Evolutionary conservation across 495 filamentous ascomycete genomes (phyloP), one percentile per base, ranked within the genome.

Genomic region (Thozetella sp.): DNA sequence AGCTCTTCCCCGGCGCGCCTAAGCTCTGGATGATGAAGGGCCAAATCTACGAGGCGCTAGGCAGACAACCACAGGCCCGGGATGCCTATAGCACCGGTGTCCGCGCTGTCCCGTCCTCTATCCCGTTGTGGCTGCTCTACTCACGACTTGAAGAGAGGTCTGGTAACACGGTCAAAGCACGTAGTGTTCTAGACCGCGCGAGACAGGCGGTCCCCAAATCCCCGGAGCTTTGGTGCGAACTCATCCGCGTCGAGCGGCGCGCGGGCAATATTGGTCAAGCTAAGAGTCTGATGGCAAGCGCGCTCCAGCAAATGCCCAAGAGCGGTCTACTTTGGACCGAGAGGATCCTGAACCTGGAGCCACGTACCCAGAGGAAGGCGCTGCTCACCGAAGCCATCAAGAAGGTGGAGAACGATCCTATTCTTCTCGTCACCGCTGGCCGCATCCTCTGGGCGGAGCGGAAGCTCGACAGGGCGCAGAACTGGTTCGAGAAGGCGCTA

Each of bases 11-110:
- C 12, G 85, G 86, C 51, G 85, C 89, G 1, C 86, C 91, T 55
- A 97, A 97, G 71, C 83, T 99, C 12, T 97, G 93, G 88, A 97
- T 97, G 91, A 92, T 97, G 80, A 99, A 98, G 75, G 95, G 96
- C 2, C 95, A 99, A 64, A 92, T 98, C 60, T 99, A 98, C 82
- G 90, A 97, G 64, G 77, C 84, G 17, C 83, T 90, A 54, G 83
- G 80, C 60, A 90, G 90, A 68, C 76, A 90, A 37, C 87, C 91
- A 0, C 90, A 96, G 69, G 95, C 96, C 2, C 86, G 93, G 51
- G 93, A 99, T 69, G 93, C 96, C 0, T 98, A 95, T 75, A 86
- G 85, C 61, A 90, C 90, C 34, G 95, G 96, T 45, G 96, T 92
- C 2, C 89, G 93, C 51, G 93, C 92, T 17, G 93, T 91, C 52